Evolutionary conservation across 306 rosid genomes (phyloP).

Genomic region (Ceratonia siliqua): DNA sequence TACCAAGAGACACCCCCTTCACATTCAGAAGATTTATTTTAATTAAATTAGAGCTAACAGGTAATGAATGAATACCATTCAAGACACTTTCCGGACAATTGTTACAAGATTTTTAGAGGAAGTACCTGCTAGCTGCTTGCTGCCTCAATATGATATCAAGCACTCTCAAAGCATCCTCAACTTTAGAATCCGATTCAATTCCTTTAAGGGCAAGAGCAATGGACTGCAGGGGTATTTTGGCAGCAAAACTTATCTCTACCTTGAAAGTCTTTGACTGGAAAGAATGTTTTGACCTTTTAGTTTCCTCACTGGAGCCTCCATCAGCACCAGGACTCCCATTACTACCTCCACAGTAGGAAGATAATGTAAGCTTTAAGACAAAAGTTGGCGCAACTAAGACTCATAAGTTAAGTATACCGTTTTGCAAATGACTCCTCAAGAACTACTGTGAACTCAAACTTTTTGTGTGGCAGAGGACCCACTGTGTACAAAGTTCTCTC

Average conservation of each 20-base stretch:
- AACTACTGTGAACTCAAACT: constrained; percentile 61
- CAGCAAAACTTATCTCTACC: constrained; percentile 59
- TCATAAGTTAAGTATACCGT: constrained; percentile 34
- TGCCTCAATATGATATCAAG: constrained; percentile 78
- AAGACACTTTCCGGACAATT: constrained; percentile 21
- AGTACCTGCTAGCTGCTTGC: constrained; percentile 76
- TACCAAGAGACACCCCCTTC: constrained; percentile 86
- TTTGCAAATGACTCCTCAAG: constrained; percentile 75
- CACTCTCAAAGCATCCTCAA: constrained; percentile 78
- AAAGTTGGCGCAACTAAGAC: constrained; percentile 14
- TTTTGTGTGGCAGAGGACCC: constrained; percentile 65
- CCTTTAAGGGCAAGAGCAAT: constrained; percentile 52
- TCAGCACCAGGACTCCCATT: constrained; percentile 43
- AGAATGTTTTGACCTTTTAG: constrained; percentile 60
- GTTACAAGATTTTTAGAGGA: constrained; percentile 25
- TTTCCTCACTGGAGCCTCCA: constrained; percentile 44
- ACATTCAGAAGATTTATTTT: constrained; percentile 37
- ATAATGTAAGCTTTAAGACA: constrained; percentile 31
- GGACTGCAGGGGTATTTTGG: constrained; percentile 70
- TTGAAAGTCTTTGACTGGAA: constrained; percentile 58
- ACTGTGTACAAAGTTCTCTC: constrained; percentile 70
- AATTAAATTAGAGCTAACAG: constrained; percentile 32
- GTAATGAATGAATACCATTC: constrained; percentile 17
- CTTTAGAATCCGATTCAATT: constrained; percentile 48
- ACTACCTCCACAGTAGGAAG: constrained; percentile 37